phyloP scores from a whole-genome alignment of 208 protist species.

The Leishmania aethiopica region DNA sequence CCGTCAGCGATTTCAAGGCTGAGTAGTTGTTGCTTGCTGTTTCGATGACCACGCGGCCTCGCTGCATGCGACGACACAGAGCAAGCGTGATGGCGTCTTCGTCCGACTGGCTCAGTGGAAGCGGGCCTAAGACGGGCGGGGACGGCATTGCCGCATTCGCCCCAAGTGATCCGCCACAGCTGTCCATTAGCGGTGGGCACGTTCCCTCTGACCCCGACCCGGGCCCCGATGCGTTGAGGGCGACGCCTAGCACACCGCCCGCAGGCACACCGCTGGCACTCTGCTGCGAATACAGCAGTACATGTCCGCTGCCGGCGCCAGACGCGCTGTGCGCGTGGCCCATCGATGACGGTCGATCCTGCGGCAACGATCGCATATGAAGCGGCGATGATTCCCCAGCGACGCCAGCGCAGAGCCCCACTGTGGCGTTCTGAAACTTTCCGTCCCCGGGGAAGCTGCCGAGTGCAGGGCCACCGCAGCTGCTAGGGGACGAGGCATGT shows the following conservation, averaged over 20 bases:
- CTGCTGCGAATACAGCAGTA: neutral
- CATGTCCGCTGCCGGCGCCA: neutral
- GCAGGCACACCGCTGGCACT: neutral
- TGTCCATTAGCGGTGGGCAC: neutral
- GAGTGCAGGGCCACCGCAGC: neutral
- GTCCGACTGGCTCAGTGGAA: conserved; percentile 32
- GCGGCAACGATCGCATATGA: neutral
- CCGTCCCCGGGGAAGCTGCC: conserved; percentile 14
- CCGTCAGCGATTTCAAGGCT: conserved; percentile 77
- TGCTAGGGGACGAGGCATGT: neutral
- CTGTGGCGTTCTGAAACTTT: neutral
- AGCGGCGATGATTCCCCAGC: neutral
- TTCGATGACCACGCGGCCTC: conserved; percentile 43
- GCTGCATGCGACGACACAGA: conserved; percentile 56
- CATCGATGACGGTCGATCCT: neutral
- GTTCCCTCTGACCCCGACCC: neutral
- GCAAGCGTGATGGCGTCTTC: conserved; percentile 53
- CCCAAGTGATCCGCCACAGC: neutral
- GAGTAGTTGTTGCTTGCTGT: conserved; percentile 80
- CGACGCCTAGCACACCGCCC: neutral
- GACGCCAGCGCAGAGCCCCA: neutral
- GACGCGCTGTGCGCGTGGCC: neutral
- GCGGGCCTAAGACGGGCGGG: neutral
- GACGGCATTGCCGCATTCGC: neutral
- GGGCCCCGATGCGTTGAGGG: neutral